These are phyloP conservation scores for Uronychia setigera DNA, from an alignment of 73 alveolate species.

Conservation along the genomic window DNA sequence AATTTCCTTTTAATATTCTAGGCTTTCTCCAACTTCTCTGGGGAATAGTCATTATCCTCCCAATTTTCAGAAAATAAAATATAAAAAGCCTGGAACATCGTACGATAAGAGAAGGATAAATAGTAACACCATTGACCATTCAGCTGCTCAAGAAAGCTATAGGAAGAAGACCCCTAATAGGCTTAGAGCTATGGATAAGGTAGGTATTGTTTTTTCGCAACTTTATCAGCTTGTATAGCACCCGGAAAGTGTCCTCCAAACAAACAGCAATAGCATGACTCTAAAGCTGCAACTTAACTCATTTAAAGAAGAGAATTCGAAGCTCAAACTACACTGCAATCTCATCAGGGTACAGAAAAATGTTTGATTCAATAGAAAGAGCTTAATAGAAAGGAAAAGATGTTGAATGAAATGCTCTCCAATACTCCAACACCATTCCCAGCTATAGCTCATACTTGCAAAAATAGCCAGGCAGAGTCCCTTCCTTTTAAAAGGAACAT, in stretches of 20 bases:
- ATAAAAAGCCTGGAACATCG: background rate
- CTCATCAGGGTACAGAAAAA: background rate
- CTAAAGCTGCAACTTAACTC: background rate
- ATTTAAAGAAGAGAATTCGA: background rate
- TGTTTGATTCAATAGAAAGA: background rate
- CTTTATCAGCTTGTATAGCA: background rate
- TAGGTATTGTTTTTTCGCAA: background rate
- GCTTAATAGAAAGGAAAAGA: background rate
- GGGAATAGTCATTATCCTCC: background rate
- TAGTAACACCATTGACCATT: background rate
- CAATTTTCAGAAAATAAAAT: background rate
- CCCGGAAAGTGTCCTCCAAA: background rate
- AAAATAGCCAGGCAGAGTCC: no score
- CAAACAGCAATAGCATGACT: background rate
- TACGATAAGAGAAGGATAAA: background rate
- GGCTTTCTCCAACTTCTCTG: background rate
- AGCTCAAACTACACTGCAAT: background rate
- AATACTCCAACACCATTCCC: background rate
- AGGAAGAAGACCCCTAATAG: background rate
- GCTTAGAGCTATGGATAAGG: background rate
- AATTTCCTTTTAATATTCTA: background rate
- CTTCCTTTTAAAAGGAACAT: no score
- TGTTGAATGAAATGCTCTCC: background rate
- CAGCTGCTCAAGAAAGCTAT: background rate
- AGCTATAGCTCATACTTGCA: background rate